phyloP scores from a whole-genome alignment of 2,329 filamentous ascomycete genomes.

The Neofusicoccum sp. region DNA sequence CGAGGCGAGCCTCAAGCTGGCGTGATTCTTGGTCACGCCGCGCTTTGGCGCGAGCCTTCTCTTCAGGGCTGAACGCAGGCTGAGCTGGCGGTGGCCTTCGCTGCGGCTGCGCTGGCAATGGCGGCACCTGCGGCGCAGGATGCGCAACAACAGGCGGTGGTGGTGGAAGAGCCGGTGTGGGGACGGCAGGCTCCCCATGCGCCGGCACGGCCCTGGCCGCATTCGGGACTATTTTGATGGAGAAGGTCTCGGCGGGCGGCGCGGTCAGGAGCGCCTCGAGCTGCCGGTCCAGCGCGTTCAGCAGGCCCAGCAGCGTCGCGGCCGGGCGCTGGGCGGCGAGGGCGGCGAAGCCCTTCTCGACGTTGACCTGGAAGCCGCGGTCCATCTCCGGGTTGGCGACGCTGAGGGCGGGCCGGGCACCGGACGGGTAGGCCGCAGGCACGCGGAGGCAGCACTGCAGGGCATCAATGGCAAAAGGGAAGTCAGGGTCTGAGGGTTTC shows the following conservation, averaged over 20 bases:
- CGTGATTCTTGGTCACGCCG: constrained; percentile 65
- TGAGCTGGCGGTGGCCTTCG: constrained; percentile 6
- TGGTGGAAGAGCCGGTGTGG: background rate
- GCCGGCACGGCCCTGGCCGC: constrained; percentile 7
- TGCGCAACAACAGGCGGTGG: background rate
- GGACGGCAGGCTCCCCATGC: constrained; percentile 4
- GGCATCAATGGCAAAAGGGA: constrained; percentile 71
- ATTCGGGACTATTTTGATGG: constrained; percentile 25
- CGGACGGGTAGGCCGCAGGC: constrained; percentile 61
- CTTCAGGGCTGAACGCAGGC: constrained; percentile 40
- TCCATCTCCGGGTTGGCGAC: constrained; percentile 70
- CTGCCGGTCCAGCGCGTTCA: constrained; percentile 70
- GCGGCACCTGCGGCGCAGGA: background rate
- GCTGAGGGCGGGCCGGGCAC: constrained; percentile 55
- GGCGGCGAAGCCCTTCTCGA: constrained; percentile 70
- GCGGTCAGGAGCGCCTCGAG: constrained; percentile 68
- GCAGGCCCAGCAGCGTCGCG: constrained; percentile 62
- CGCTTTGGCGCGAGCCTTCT: constrained; percentile 62
- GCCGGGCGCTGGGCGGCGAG: constrained; percentile 57
- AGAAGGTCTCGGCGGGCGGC: constrained; percentile 52
- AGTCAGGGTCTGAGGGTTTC: constrained; percentile 75
- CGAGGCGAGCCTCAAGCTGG: constrained; percentile 73
- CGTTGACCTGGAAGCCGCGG: constrained; percentile 70
- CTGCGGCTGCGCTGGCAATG: constrained; percentile 5
- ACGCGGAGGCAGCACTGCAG: constrained; percentile 68